A percentile compares a stretch with the other conserved stretches of the same genome.
Evolutionary conservation across 2,329 filamentous ascomycete species (phyloP).

Genomic region (Aureobasidium sp.): DNA sequence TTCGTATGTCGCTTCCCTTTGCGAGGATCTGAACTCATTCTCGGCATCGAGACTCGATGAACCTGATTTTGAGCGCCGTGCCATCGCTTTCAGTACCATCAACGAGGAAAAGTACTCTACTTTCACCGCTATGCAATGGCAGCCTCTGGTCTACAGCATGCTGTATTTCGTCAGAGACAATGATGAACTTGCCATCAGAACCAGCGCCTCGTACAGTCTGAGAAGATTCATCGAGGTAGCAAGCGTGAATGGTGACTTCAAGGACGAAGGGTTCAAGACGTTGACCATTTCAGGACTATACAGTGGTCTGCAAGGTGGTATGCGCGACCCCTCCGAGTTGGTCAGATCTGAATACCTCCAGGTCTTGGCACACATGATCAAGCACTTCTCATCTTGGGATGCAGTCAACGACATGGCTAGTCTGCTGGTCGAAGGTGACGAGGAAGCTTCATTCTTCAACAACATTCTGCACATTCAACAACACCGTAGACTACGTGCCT

Average conservation of each 20-base stretch:
- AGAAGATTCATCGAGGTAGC: slow-evolving; percentile 62
- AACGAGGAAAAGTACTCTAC: slow-evolving; percentile 51
- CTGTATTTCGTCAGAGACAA: slow-evolving; percentile 77
- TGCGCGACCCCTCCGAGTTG: slow-evolving; percentile 70
- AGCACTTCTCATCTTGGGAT: slow-evolving; percentile 58
- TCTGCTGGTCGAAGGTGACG: slow-evolving; percentile 62
- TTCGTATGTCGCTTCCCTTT: slow-evolving; percentile 57
- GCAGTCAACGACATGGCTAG: slow-evolving; percentile 64
- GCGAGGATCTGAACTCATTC: slow-evolving; percentile 72
- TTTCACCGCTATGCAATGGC: slow-evolving; percentile 69
- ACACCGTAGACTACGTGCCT: slow-evolving; percentile 72
- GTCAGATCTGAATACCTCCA: slow-evolving; percentile 75
- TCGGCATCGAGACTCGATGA: slow-evolving; percentile 65
- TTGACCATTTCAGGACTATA: slow-evolving; percentile 59
- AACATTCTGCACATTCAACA: slow-evolving; percentile 88
- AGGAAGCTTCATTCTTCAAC: slow-evolving; percentile 80
- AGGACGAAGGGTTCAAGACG: slow-evolving; percentile 42
- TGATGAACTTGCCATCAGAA: slow-evolving; percentile 78
- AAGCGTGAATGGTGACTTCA: slow-evolving; percentile 38
- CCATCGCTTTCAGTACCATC: slow-evolving; percentile 66
- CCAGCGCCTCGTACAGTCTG: slow-evolving; percentile 72
- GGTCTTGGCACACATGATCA: slow-evolving; percentile 70
- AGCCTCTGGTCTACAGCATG: slow-evolving; percentile 79
- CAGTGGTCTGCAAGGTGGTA: slow-evolving; percentile 66
- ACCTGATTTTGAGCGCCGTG: slow-evolving; percentile 75